Evolutionary conservation across 164 flowering plant genomes (phyloP), one percentile per base, ranked within the genome.

Genomic region (Tinospora cordifolia): DNA sequence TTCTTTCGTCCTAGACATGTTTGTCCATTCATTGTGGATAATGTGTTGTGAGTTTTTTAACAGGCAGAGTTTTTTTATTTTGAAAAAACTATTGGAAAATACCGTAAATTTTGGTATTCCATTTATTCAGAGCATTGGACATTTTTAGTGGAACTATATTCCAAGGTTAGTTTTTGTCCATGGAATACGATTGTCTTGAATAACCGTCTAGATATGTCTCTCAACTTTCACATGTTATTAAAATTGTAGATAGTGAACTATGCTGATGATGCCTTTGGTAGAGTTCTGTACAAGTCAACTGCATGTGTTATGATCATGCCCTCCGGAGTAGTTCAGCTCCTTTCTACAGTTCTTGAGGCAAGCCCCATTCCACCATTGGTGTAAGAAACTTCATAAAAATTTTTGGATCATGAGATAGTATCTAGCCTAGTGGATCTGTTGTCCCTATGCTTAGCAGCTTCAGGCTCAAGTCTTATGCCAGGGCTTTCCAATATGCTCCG

Each of bases 401-500:
- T 90, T 67, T 54, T 89, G 76, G 85, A 85, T 65, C 92, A 90
- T 79, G 92, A 91, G 58, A 85, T 70, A 68, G 70, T 85, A 47
- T 84, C 88, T 73, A 87, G 85, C 63, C 63, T 90, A 62, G 84
- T 83, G 58, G 94, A 89, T 64, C 75, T 80, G 39, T 78, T 95
- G 62, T 85, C 84, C 57, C 71, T 74, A 51, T 84, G 90, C 83
- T 81, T 95, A 74, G 86, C 81, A 40, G 72, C 78, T 73, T 82
- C 90, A 30, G 99, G 99, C 24, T 75, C 88, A 27, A 84, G 95
- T 75, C 89, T 88, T 62, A 80, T 77, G 70, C 82, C 91, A 58
- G 96, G 94, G 71, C 87, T 94, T 68, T 79, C 91, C 74, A 80
- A 79, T 80, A 77, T 88, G 75, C 75, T 85, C 68, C 88, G 88